Evolutionary conservation across 2,329 filamentous ascomycete genomes (phyloP).

Genomic region (Myriosclerotinia curreyana): DNA sequence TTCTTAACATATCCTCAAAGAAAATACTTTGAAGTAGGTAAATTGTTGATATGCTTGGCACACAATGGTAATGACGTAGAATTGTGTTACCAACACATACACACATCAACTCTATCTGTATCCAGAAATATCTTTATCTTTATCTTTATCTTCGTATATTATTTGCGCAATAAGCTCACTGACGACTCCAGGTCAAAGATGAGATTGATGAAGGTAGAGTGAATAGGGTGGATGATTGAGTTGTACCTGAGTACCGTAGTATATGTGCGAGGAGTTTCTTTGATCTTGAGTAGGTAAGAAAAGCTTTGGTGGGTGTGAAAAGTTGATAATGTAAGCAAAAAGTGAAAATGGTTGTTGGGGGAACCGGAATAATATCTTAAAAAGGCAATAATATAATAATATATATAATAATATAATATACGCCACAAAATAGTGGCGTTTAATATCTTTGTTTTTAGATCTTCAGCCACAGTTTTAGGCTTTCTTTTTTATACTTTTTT

Average conservation of each 20-base stretch:
- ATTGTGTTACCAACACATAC: neutral
- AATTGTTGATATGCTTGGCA: neutral
- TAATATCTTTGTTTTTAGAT: neutral
- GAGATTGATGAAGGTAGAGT: neutral
- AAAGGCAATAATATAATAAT: too few relatives aligned
- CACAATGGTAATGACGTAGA: slow-evolving; percentile 14
- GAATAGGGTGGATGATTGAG: neutral
- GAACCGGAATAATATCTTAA: slow-evolving; percentile 20
- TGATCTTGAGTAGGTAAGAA: neutral
- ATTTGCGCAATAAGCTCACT: neutral
- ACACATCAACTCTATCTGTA: neutral
- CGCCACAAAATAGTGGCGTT: slow-evolving; percentile 11
- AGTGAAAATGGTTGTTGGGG: slow-evolving; percentile 17
- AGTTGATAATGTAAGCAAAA: neutral
- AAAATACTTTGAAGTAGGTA: neutral
- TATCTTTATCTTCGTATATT: too few relatives aligned
- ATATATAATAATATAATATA: too few relatives aligned
- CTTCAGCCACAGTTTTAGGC: too few relatives aligned
- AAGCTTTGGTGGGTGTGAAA: slow-evolving; percentile 6
- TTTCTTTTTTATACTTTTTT: too few relatives aligned
- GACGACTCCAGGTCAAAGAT: neutral
- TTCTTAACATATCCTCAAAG: neutral
- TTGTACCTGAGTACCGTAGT: too few relatives aligned
- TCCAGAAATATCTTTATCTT: neutral
- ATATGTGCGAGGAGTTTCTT: too few relatives aligned